Evolutionary conservation across 2,329 filamentous ascomycete species (phyloP).

Genomic region (Tolypocladium album): DNA sequence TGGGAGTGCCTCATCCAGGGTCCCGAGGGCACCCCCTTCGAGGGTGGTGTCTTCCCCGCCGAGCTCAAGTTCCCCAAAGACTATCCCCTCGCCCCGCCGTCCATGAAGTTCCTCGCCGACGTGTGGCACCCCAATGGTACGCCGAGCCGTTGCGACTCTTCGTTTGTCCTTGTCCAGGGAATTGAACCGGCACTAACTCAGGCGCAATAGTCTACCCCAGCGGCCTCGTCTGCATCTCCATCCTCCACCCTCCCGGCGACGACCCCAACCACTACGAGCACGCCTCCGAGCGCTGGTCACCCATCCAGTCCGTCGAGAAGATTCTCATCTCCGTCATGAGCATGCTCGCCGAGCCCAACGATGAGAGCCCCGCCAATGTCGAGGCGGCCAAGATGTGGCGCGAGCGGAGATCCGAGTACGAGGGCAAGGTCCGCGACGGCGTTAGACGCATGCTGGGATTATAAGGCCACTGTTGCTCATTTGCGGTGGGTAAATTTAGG

Average conservation of each 20-base stretch:
- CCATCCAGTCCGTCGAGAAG: constrained; percentile 95
- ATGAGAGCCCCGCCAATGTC: constrained; percentile 92
- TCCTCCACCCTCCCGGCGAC: constrained; percentile 90
- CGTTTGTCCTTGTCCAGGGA: not conserved
- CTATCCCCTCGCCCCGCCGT: constrained; percentile 91
- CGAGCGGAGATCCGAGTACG: constrained; percentile 73
- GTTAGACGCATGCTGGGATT: constrained; percentile 71
- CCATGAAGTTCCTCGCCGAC: constrained; percentile 89
- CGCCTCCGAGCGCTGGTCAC: constrained; percentile 89
- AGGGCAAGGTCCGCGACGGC: constrained; percentile 72
- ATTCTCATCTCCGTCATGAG: constrained; percentile 96
- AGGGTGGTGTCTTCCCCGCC: constrained; percentile 90
- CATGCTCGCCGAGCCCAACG: constrained; percentile 95
- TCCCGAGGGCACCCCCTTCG: constrained; percentile 89
- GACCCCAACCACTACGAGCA: constrained; percentile 98
- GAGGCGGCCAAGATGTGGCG: constrained; percentile 97
- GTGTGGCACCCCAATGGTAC: constrained; percentile 95
- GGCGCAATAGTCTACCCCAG: constrained; percentile 65
- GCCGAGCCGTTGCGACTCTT: constrained; percentile 6
- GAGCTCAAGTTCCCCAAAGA: constrained; percentile 92
- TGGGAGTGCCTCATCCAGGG: constrained; percentile 97
- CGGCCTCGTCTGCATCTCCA: constrained; percentile 94
- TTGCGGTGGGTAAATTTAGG: not conserved
- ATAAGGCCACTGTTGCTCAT: constrained; percentile 18
- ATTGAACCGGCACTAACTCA: not conserved